Base-by-base conservation (phyloP, 441 rosid species). In the Adansonia rubrostipa region DNA sequence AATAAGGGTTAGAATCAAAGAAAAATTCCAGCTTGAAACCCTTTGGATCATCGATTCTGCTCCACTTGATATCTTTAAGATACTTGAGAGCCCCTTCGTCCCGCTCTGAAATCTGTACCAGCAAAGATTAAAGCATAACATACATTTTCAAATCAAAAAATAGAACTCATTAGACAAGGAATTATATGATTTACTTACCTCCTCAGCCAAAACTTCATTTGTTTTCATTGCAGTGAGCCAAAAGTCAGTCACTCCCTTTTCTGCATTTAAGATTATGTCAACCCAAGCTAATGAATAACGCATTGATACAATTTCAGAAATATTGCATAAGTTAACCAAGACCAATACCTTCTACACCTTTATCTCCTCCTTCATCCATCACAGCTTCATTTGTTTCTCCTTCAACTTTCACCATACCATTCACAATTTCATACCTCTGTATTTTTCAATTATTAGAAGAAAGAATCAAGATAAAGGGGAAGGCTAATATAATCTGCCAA, bases 1-100 rank as follows among this genome's bases (percentile, higher is more conserved):
- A 93, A 81, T 67, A 95, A 42, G 97, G 97, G 76, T 91, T 95
- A 54, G 88, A 42, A 44, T 90, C 92, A 75, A 95, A 95, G 81
- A 82, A 86, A 78, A 95, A 93, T 68, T 93, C 98, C 42, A 95
- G 91, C 86, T 91, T 95, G 86, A 92, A 95, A 33, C 99, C 99
- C 78, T 93, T 93, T 28, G 92, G 98, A 3, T 91, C 92, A 44
- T 90, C 93, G 58, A 89, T 85, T 77, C 92, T 88, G 57, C 74
- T 67, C 94, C 97, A 92, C 85, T 88, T 96, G 45, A 93, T 93
- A 78, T 95, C 92, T 69, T 89, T 89, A 14, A 95, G 86, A 81
- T 82, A 28, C 33, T 28, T 28, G 33, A 28, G 33, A 28, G 33
- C 33, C 33, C 33, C 33, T 28, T 28, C 33, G 89, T 96, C 98